These are phyloP conservation scores for Gracilariopsis chorda DNA, from an alignment of 23 red algal species.

Conservation along the genomic window DNA sequence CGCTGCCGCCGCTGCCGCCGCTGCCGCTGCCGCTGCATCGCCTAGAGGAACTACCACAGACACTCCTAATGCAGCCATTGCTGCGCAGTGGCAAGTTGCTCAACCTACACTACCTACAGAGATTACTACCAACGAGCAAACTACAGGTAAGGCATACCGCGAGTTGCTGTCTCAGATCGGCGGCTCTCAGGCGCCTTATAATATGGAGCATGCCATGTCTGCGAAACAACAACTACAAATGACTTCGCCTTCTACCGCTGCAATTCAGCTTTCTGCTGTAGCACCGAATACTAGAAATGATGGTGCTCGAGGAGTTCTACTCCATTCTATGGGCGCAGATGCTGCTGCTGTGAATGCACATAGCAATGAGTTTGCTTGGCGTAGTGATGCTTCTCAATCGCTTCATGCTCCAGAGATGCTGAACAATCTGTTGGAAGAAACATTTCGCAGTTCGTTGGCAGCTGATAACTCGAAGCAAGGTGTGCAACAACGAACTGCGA, in stretches of 20 bases:
- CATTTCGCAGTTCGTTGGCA: neutral
- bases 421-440: neutral
- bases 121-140: neutral
- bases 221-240: neutral
- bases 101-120: neutral
- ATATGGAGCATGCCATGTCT: neutral
- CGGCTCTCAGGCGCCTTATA: neutral
- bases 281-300: neutral
- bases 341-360: neutral
- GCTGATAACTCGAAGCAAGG: neutral
- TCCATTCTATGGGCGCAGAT: neutral
- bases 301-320: neutral
- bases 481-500: neutral
- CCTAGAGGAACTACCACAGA: neutral
- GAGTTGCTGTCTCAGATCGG: conserved; percentile 6
- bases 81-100: neutral
- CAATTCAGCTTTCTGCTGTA: neutral
- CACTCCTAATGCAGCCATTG: neutral
- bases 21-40: neutral
- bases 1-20: neutral
- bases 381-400: neutral
- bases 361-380: neutral
- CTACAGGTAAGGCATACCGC: conserved; percentile 1
- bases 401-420: neutral
- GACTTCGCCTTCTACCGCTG: neutral